Evolutionary conservation across 2,329 filamentous ascomycete species (phyloP).

Genomic region (Lecanoromycetidae sp.): DNA sequence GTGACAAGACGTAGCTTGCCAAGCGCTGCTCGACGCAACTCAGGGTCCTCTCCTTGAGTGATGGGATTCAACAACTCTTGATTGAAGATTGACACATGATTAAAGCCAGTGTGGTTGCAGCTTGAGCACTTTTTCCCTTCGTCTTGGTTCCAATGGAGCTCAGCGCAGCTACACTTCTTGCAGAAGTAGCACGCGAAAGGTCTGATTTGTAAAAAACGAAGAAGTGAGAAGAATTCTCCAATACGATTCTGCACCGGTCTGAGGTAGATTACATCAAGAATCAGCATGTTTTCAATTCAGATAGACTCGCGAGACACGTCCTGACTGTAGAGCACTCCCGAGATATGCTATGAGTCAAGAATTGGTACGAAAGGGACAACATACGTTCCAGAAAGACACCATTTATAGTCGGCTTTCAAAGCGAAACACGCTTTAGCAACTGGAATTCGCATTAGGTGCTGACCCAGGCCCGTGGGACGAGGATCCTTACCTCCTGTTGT

Average conservation of each 20-base stretch:
- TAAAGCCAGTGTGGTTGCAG: slow-evolving; percentile 55
- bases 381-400: slow-evolving; percentile 90
- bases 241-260: too few species aligned
- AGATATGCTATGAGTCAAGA: not conserved
- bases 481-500: slow-evolving; percentile 41
- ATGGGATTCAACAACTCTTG: slow-evolving; percentile 85
- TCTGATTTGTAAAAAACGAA: slow-evolving; percentile 78
- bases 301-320: too few species aligned
- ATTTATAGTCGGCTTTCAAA: slow-evolving; percentile 75
- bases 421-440: slow-evolving; percentile 94
- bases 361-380: slow-evolving; percentile 54
- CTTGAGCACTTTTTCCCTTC: slow-evolving; percentile 56
- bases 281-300: too few species aligned
- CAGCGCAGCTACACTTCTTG: slow-evolving; percentile 69
- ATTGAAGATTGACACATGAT: slow-evolving; percentile 75
- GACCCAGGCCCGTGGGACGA: not conserved
- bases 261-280: too few species aligned
- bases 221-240: slow-evolving; percentile 87
- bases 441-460: slow-evolving; percentile 32
- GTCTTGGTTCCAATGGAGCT: slow-evolving; percentile 72
- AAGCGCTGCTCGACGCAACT: slow-evolving; percentile 57
- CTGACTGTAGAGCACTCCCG: too few species aligned
- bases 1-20: slow-evolving; percentile 77
- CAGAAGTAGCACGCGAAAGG: slow-evolving; percentile 94
- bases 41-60: slow-evolving; percentile 41